Percentiles rank a stretch among this genome's conserved stretches.
Conservation (phyloP, 148 eudicot genomes). For the Camellia lanceoleosa region DNA sequence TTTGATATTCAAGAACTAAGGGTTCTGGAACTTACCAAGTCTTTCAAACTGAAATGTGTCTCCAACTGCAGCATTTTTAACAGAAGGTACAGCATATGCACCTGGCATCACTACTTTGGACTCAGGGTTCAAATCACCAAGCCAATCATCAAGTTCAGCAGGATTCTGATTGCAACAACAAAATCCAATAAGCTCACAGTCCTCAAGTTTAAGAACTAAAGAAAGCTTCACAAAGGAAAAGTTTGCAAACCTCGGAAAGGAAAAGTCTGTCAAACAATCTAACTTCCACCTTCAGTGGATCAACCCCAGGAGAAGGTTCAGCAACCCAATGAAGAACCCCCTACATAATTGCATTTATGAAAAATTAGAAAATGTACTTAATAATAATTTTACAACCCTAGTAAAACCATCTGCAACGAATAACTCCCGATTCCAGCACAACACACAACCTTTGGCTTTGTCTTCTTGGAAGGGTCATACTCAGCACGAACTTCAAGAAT, state of each 20-base stretch:
- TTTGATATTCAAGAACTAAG: background rate
- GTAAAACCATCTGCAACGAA: background rate
- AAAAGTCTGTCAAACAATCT: conserved; percentile 85
- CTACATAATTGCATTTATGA: conserved; percentile 25
- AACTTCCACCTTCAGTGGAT: conserved; percentile 90
- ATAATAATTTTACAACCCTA: background rate
- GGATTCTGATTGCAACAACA: conserved; percentile 55
- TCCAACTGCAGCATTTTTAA: conserved; percentile 54
- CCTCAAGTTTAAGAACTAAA: background rate
- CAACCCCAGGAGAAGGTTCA: conserved; percentile 70
- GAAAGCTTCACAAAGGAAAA: conserved; percentile 7
- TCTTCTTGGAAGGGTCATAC: conserved; percentile 82
- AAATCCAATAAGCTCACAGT: conserved; percentile 7
- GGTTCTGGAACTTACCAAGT: conserved; percentile 52
- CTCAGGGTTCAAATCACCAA: conserved; percentile 67
- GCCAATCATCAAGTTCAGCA: conserved; percentile 89
- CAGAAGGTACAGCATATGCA: conserved; percentile 69
- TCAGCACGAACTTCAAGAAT: conserved; percentile 83
- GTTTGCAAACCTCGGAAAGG: conserved; percentile 63
- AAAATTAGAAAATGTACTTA: background rate
- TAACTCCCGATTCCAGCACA: background rate
- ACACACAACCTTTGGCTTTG: conserved; percentile 77
- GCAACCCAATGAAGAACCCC: conserved; percentile 98
- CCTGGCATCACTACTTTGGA: conserved; percentile 70
- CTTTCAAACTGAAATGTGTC: conserved; percentile 88